Conservation (phyloP, 306 rosid species). For the Acacia melanoxylon region DNA sequence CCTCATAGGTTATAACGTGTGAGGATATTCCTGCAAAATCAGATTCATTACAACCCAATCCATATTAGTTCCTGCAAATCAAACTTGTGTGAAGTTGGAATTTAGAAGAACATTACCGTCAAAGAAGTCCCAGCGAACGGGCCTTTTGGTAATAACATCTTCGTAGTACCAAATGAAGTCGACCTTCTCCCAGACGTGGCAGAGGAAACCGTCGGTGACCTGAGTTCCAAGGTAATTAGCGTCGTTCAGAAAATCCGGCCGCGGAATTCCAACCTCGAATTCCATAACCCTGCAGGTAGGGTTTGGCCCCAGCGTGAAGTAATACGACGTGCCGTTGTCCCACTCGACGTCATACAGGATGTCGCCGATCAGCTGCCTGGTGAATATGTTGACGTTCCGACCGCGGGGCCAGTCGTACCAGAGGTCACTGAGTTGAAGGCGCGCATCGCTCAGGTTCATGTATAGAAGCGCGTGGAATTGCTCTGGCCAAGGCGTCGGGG, state of each 20-base stretch:
- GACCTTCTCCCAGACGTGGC: conserved; percentile 47
- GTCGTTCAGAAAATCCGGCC: conserved; percentile 51
- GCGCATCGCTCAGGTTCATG: conserved; percentile 40
- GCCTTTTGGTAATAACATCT: conserved; percentile 34
- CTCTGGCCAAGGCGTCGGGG: conserved; percentile 49
- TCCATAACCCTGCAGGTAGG: conserved; percentile 24
- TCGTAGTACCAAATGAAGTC: conserved; percentile 48
- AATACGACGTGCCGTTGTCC: conserved; percentile 60
- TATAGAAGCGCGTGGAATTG: conserved; percentile 53
- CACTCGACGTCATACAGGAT: conserved; percentile 48
- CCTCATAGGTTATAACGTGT: conserved; percentile 45
- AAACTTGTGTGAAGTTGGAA: not conserved
- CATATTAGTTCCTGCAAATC: not conserved
- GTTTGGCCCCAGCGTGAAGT: conserved; percentile 32
- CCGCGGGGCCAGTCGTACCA: conserved; percentile 65
- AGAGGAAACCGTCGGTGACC: conserved; percentile 45
- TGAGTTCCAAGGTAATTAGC: conserved; percentile 50
- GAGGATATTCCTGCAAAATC: conserved; percentile 29
- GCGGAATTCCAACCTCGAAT: conserved; percentile 49
- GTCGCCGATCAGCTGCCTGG: conserved; percentile 37
- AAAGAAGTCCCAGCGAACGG: conserved; percentile 48
- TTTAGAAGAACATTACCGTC: not conserved
- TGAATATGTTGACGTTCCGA: conserved; percentile 48
- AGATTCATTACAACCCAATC: not conserved
- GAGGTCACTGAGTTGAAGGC: conserved; percentile 44